Conservation (phyloP, 345 rosid genomes). For the Crucihimalaya himalaica region DNA sequence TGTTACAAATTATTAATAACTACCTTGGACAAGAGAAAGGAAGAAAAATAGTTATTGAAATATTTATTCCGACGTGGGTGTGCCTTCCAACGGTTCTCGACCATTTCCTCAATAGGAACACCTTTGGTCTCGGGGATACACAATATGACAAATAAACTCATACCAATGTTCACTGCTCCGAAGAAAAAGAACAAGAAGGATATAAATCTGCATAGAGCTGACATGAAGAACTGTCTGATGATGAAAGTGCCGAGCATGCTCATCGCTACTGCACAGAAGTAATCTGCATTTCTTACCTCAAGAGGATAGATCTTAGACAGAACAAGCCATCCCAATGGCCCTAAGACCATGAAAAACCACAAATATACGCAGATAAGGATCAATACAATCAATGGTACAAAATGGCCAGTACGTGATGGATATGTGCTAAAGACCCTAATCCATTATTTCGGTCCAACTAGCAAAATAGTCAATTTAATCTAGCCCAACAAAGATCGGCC, state of each 20-base stretch:
- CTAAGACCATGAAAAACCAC: slow-evolving; percentile 73
- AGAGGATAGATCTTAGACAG: slow-evolving; percentile 61
- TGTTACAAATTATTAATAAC: too few species aligned
- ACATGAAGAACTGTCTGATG: slow-evolving; percentile 53
- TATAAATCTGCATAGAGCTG: slow-evolving; percentile 58
- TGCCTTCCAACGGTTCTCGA: slow-evolving; percentile 52
- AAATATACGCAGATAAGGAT: slow-evolving; percentile 52
- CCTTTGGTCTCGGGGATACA: slow-evolving; percentile 65
- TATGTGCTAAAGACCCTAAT: too few species aligned
- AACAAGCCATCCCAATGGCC: slow-evolving; percentile 75
- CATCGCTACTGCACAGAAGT: slow-evolving; percentile 60
- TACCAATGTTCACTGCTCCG: slow-evolving; percentile 49
- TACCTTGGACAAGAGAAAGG: too few species aligned
- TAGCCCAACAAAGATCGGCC: too few species aligned
- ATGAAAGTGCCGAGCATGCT: slow-evolving; percentile 55
- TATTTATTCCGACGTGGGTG: slow-evolving; percentile 55
- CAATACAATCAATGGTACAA: slow-evolving; percentile 37
- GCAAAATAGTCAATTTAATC: too few species aligned
- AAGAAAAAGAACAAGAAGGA: slow-evolving; percentile 60
- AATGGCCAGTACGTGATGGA: too few species aligned
- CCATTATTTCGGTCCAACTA: too few species aligned
- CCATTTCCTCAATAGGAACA: slow-evolving; percentile 61
- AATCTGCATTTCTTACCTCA: slow-evolving; percentile 61
- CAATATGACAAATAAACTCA: slow-evolving; percentile 49
- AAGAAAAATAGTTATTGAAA: too few species aligned